Percentiles rank a stretch among this genome's conserved stretches.
These are phyloP conservation scores for Echium plantagineum DNA, from an alignment of 257 asterid genomes.

Conservation along the genomic window DNA sequence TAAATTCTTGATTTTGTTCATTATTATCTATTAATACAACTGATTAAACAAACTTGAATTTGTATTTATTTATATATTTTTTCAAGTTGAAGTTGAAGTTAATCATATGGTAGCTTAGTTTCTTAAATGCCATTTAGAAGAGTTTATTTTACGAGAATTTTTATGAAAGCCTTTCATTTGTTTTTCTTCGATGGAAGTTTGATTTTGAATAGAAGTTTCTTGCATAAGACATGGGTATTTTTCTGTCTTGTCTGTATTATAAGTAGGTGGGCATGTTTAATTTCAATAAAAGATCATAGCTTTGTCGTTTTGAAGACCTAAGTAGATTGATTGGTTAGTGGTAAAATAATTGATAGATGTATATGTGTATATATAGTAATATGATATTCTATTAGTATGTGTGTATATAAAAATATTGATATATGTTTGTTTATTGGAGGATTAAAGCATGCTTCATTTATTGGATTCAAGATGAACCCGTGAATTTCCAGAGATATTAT, in stretches of 20 bases:
- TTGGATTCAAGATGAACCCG: conserved; percentile 38
- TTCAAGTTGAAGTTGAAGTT: too few relatives aligned
- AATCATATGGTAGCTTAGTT: too few relatives aligned
- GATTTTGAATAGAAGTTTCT: background rate
- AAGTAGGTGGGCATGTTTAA: too few relatives aligned
- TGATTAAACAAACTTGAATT: too few relatives aligned
- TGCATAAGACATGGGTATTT: background rate
- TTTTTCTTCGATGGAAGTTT: too few relatives aligned
- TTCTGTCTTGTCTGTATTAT: background rate
- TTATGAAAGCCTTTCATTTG: too few relatives aligned
- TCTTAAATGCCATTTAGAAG: too few relatives aligned
- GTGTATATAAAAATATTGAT: background rate
- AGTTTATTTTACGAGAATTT: too few relatives aligned
- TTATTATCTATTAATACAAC: too few relatives aligned
- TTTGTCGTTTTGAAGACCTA: background rate
- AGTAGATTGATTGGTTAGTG: background rate
- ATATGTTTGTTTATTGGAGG: background rate
- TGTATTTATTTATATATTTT: too few relatives aligned
- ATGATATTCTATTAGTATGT: too few relatives aligned
- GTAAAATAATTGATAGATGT: background rate
- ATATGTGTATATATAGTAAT: background rate
- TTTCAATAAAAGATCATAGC: background rate
- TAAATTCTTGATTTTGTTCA: too few relatives aligned
- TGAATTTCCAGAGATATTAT: conserved; percentile 34
- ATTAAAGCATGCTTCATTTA: conserved; percentile 11